These are phyloP conservation scores for Penicillium pancosmium DNA, from an alignment of 495 filamentous ascomycete genomes.

Conservation along the genomic window DNA sequence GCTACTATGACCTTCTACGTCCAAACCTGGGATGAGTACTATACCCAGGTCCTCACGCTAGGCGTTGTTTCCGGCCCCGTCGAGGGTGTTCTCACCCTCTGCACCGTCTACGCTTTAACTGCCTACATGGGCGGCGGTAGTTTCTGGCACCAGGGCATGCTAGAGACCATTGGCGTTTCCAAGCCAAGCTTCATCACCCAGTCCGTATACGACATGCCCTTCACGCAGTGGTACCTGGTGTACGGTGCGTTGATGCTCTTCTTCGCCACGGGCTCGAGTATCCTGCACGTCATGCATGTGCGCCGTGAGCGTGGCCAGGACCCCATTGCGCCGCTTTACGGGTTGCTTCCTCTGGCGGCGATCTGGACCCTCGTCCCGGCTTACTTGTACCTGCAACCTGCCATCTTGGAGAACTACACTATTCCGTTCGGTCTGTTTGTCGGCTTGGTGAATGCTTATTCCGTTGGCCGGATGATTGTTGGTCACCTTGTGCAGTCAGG, in stretches of 20 bases:
- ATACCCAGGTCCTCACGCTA: conserved; percentile 91
- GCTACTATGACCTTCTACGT: conserved; percentile 92
- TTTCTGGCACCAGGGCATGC: conserved; percentile 87
- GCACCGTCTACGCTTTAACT: conserved; percentile 81
- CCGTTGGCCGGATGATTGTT: conserved; percentile 92
- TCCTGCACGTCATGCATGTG: conserved; percentile 78
- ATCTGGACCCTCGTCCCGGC: conserved; percentile 73
- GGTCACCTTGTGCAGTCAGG: conserved; percentile 82
- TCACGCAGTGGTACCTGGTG: conserved; percentile 91
- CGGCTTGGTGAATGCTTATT: conserved; percentile 88
- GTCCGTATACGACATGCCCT: conserved; percentile 72
- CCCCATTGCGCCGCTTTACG: conserved; percentile 70
- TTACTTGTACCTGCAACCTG: conserved; percentile 83
- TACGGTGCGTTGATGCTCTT: conserved; percentile 82
- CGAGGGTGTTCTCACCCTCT: conserved; percentile 87
- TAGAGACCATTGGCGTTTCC: conserved; percentile 70
- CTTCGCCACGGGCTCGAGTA: conserved; percentile 74
- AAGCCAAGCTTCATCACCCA: conserved; percentile 66
- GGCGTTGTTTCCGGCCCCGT: conserved; percentile 94
- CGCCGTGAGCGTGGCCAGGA: conserved; percentile 73
- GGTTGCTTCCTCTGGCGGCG: conserved; percentile 75
- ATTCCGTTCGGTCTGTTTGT: conserved; percentile 86
- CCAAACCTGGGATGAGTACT: conserved; percentile 99
- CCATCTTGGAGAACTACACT: conserved; percentile 77
- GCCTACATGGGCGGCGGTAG: conserved; percentile 82